phyloP scores from a whole-genome alignment of 1,284 basidiomycete genomes.

The Melampsora larici-populina region DNA sequence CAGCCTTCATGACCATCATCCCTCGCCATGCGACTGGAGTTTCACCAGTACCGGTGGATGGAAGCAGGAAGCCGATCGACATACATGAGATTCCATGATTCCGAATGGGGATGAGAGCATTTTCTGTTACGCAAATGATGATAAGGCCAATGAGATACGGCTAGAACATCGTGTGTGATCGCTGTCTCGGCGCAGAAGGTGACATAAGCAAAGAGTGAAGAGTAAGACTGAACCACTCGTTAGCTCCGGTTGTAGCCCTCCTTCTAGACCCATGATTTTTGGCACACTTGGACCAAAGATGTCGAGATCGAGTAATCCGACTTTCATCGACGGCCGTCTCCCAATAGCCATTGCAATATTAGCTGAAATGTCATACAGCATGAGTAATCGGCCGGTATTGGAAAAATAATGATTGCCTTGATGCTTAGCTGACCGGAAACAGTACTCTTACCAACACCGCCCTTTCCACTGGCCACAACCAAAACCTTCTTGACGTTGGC shows the following conservation, averaged over 20 bases:
- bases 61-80: slow-evolving; percentile 82
- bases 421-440: slow-evolving; percentile 66
- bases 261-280: slow-evolving; percentile 85
- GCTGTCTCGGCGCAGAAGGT: slow-evolving; percentile 1
- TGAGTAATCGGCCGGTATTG: neutral
- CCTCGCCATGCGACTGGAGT: slow-evolving; percentile 90
- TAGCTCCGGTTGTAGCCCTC: slow-evolving; percentile 72
- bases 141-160: neutral
- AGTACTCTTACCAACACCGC: slow-evolving; percentile 95
- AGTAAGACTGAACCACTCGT: slow-evolving; percentile 55
- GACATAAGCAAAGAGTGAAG: slow-evolving; percentile 45
- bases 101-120: slow-evolving; percentile 72
- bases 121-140: slow-evolving; percentile 45
- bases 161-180: slow-evolving; percentile 60
- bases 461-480: slow-evolving; percentile 89
- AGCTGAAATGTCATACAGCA: slow-evolving; percentile 57
- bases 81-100: slow-evolving; percentile 92
- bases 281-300: slow-evolving; percentile 96
- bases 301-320: slow-evolving; percentile 90
- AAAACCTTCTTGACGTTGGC: slow-evolving; percentile 64
- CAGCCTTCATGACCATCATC: slow-evolving; percentile 98
- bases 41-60: slow-evolving; percentile 59
- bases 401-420: slow-evolving; percentile 15
- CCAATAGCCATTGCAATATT: slow-evolving; percentile 78
- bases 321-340: slow-evolving; percentile 52